A percentile compares a stretch with the other conserved stretches of the same genome.
Conservation (phyloP, 169 alveolate species). For the Plasmodium malariae region DNA sequence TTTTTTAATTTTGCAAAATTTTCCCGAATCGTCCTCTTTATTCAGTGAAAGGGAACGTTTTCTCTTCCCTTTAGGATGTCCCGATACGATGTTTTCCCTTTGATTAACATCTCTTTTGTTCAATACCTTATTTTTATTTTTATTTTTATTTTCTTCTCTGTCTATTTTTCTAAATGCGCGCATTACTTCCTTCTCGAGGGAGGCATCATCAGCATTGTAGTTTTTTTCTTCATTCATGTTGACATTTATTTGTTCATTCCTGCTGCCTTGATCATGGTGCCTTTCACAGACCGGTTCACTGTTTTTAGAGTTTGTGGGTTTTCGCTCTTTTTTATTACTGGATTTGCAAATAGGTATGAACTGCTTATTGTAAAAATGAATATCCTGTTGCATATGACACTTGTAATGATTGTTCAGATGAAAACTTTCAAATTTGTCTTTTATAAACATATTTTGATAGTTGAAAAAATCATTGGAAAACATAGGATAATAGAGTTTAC, state of each 20-base stretch:
- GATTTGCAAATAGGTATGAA: background rate
- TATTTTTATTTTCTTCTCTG: background rate
- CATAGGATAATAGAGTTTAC: slow-evolving; percentile 63
- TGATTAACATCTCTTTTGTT: background rate
- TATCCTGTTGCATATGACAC: slow-evolving; percentile 36
- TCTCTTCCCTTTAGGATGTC: background rate
- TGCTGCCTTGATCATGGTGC: too few species aligned
- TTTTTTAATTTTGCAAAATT: background rate
- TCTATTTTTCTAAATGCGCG: background rate
- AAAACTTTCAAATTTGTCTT: slow-evolving; percentile 21
- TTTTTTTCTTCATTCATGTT: background rate
- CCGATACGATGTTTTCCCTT: background rate
- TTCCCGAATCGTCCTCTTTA: background rate
- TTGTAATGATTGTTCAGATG: slow-evolving; percentile 44
- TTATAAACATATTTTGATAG: slow-evolving; percentile 25
- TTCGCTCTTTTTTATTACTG: background rate
- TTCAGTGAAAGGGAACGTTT: background rate
- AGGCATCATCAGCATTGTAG: background rate
- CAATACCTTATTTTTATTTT: background rate
- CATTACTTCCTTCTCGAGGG: slow-evolving; percentile 1
- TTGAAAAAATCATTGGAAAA: slow-evolving; percentile 20
- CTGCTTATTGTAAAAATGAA: slow-evolving; percentile 19
- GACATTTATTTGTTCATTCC: background rate
- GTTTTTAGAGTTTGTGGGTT: slow-evolving; percentile 3
- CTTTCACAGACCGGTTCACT: too few species aligned